phyloP scores from a whole-genome alignment of 148 eudicot species.

The Vaccinium myrtillus region DNA sequence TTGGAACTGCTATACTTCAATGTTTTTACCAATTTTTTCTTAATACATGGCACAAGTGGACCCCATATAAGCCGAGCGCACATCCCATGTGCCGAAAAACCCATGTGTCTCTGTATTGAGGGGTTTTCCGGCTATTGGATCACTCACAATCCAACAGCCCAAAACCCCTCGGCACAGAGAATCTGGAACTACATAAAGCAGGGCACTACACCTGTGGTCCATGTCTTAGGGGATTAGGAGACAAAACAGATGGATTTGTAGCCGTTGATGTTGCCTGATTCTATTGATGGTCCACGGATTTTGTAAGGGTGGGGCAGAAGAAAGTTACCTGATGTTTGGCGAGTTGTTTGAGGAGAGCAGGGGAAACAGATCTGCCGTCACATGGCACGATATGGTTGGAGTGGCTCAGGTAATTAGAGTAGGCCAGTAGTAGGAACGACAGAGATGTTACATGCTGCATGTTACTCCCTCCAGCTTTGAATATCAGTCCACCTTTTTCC shows the following conservation, averaged over 20 bases:
- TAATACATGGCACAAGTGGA: no score
- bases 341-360: constrained; percentile 62
- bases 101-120: no score
- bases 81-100: no score
- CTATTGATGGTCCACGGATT: neutral
- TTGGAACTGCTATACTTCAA: no score
- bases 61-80: no score
- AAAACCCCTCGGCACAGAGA: no score
- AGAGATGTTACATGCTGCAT: constrained; percentile 98
- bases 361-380: constrained; percentile 60
- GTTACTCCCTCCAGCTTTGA: constrained; percentile 92
- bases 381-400: constrained; percentile 89
- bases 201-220: no score
- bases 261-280: constrained; percentile 7
- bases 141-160: no score
- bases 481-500: constrained; percentile 67
- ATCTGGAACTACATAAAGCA: no score
- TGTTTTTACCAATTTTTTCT: no score
- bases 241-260: neutral
- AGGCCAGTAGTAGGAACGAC: constrained; percentile 77
- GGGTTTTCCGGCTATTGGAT: no score
- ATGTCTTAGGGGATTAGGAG: neutral
- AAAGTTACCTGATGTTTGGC: constrained; percentile 83
- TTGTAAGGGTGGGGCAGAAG: neutral
- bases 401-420: constrained; percentile 91